Conservation (phyloP, 179 eudicot genomes). For the Silene noctiflora region DNA sequence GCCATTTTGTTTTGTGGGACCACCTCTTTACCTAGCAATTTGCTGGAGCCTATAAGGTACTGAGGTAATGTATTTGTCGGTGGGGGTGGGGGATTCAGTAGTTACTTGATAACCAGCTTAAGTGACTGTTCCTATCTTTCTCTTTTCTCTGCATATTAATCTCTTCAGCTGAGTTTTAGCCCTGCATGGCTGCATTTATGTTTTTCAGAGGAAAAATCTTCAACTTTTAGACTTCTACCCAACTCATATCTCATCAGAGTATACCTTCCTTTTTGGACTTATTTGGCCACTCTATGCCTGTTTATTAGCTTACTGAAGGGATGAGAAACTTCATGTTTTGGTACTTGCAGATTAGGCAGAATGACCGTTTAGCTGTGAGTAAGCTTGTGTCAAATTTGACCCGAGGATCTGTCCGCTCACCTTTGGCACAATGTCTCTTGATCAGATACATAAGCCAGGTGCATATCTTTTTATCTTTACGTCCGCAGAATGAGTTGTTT, state of each 20-base stretch:
- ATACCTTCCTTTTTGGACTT: not conserved
- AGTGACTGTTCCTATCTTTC: too few species aligned
- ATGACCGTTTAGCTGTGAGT: conserved; percentile 94
- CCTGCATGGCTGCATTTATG: not conserved
- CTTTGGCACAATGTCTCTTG: conserved; percentile 89
- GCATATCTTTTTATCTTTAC: conserved; percentile 16
- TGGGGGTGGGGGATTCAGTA: too few species aligned
- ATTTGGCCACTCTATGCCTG: not conserved
- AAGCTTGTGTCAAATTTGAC: conserved; percentile 91
- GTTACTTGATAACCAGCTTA: too few species aligned
- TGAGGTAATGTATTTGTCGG: not conserved
- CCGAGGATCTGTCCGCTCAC: conserved; percentile 87
- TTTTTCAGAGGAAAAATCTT: not conserved
- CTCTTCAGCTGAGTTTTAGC: not conserved
- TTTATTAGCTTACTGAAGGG: not conserved
- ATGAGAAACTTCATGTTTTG: conserved; percentile 6
- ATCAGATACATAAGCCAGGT: conserved; percentile 94
- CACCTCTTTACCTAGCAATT: not conserved
- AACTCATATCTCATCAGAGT: not conserved
- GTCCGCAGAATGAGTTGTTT: not conserved
- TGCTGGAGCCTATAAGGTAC: not conserved
- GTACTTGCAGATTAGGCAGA: conserved; percentile 71
- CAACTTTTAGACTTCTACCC: not conserved
- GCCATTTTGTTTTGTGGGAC: not conserved
- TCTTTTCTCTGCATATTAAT: not conserved